Percentiles rank a stretch among this genome's conserved stretches.
phyloP scores from a whole-genome alignment of 2,329 filamentous ascomycete species.

The Fusarium nygamai region DNA sequence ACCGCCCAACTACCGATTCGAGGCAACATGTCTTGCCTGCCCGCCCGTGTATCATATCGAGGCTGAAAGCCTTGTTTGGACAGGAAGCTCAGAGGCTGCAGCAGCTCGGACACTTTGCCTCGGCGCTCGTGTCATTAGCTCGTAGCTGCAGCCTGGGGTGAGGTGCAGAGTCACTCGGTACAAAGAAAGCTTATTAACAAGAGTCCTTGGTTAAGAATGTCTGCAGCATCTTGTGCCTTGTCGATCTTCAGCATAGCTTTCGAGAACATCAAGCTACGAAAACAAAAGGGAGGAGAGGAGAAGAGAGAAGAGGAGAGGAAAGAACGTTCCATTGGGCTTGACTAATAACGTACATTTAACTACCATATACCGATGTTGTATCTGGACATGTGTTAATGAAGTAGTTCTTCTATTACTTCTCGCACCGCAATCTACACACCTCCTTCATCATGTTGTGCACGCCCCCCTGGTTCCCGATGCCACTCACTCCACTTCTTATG shows the following conservation, averaged over 20 bases:
- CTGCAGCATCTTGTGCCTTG: background rate
- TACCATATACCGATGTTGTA: background rate
- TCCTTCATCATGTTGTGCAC: constrained; percentile 8
- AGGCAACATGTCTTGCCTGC: constrained; percentile 21
- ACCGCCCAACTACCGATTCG: constrained; percentile 31
- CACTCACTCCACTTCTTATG: constrained; percentile 41
- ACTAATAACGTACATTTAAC: background rate
- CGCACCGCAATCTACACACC: constrained; percentile 1
- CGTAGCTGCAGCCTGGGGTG: constrained; percentile 18
- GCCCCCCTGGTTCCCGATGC: constrained; percentile 36
- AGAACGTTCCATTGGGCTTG: background rate
- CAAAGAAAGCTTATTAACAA: constrained; percentile 18
- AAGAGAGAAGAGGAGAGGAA: background rate
- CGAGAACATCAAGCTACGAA: background rate
- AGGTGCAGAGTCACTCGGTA: constrained; percentile 3
- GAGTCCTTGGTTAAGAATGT: background rate
- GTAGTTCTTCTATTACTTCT: background rate
- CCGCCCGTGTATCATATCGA: constrained; percentile 10
- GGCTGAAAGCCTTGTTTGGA: constrained; percentile 18
- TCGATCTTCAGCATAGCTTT: background rate
- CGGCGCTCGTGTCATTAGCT: constrained; percentile 12
- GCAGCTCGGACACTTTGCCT: constrained; percentile 21
- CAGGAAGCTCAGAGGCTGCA: background rate
- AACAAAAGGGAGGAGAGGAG: background rate
- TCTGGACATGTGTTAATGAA: constrained; percentile 6